These are phyloP conservation scores for Garcia nutans DNA, from an alignment of 345 rosid species.

Conservation along the genomic window DNA sequence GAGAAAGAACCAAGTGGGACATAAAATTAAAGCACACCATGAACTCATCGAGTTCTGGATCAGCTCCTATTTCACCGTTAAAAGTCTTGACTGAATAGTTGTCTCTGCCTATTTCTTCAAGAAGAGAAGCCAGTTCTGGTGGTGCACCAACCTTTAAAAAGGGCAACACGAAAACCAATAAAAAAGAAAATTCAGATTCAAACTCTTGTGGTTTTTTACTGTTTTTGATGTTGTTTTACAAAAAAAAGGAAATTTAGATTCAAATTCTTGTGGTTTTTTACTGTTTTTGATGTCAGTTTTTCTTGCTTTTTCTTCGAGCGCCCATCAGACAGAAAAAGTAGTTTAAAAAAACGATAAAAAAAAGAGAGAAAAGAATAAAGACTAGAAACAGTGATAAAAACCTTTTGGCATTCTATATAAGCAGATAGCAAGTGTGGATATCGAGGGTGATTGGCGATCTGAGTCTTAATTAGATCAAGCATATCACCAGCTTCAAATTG, in stretches of 20 bases:
- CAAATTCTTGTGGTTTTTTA: neutral
- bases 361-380: neutral
- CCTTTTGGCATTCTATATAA: constrained; percentile 62
- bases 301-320: neutral
- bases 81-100: constrained; percentile 23
- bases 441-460: constrained; percentile 62
- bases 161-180: neutral
- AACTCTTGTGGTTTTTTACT: neutral
- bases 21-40: constrained; percentile 37
- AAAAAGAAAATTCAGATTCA: neutral
- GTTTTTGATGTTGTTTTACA: neutral
- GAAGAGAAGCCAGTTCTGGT: constrained; percentile 43
- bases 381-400: constrained; percentile 1
- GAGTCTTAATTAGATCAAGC: constrained; percentile 52
- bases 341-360: neutral
- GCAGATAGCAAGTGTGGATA: constrained; percentile 61
- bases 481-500: constrained; percentile 29
- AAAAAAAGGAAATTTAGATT: neutral
- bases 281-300: neutral
- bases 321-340: neutral
- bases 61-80: constrained; percentile 44
- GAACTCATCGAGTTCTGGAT: constrained; percentile 69
- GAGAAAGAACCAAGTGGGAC: constrained; percentile 9
- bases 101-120: constrained; percentile 47
- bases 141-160: constrained; percentile 56